These are phyloP conservation scores for Leptomonas pyrrhocoris DNA, from an alignment of 208 protist genomes.

Conservation along the genomic window DNA sequence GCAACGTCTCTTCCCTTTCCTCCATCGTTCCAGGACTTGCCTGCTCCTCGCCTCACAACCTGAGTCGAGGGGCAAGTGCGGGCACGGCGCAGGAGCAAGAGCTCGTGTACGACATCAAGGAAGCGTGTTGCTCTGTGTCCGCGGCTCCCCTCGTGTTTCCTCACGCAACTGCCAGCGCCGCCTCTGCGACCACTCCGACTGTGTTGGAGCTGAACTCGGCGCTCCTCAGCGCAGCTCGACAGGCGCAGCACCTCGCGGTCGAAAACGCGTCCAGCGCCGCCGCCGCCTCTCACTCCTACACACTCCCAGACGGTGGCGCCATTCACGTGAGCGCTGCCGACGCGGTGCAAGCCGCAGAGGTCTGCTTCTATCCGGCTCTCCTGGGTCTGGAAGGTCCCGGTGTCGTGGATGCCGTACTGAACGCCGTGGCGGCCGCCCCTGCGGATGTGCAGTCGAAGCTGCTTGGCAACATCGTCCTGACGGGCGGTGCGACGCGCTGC, in stretches of 20 bases:
- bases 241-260: conserved; percentile 6
- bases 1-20: background rate
- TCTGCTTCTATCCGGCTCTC: conserved; percentile 81
- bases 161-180: background rate
- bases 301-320: conserved; percentile 80
- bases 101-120: conserved; percentile 52
- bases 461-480: conserved; percentile 85
- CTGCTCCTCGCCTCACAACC: background rate
- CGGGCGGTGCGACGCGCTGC: conserved; percentile 92
- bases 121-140: conserved; percentile 37
- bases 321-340: conserved; percentile 55
- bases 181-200: background rate
- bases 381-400: conserved; percentile 61
- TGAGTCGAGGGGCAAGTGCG: conserved; percentile 21
- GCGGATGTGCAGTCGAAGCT: conserved; percentile 60
- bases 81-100: conserved; percentile 51
- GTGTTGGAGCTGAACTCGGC: conserved; percentile 19
- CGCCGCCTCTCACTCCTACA: conserved; percentile 23
- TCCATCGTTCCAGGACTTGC: background rate
- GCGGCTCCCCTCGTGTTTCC: background rate
- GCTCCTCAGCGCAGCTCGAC: conserved; percentile 17
- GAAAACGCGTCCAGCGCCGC: background rate
- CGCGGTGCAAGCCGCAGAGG: conserved; percentile 64
- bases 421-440: conserved; percentile 71
- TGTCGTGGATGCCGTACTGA: conserved; percentile 66